Conservation (phyloP, 73 alveolate species). For the Symbiodinium natans region DNA sequence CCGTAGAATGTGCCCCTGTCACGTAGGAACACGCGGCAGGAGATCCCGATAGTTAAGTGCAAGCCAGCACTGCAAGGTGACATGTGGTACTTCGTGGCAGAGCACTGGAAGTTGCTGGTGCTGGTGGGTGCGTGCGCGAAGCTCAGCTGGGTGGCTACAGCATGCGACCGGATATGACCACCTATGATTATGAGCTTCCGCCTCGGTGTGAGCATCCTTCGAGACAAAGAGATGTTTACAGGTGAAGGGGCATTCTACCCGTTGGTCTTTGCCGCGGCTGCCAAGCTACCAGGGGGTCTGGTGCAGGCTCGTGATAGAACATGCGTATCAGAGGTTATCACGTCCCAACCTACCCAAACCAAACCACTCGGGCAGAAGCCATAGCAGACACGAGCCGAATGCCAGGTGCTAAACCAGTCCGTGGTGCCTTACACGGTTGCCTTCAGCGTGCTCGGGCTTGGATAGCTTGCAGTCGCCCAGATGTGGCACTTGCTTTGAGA, state of each 20-base stretch:
- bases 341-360: too few relatives aligned
- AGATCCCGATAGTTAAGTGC: too few relatives aligned
- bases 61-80: conserved; percentile 7
- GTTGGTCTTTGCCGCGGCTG: conserved; percentile 76
- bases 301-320: conserved; percentile 32
- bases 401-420: conserved; percentile 78
- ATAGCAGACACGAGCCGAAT: too few relatives aligned
- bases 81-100: conserved; percentile 6
- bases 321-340: too few relatives aligned
- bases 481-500: neutral
- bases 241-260: conserved; percentile 90
- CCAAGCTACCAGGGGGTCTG: conserved; percentile 82
- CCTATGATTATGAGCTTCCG: too few relatives aligned
- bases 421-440: conserved; percentile 73
- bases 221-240: too few relatives aligned
- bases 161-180: too few relatives aligned
- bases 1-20: neutral
- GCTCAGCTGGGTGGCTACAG: too few relatives aligned
- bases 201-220: too few relatives aligned
- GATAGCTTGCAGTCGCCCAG: neutral
- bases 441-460: conserved; percentile 42
- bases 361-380: too few relatives aligned
- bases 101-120: conserved; percentile 3
- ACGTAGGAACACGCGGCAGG: too few relatives aligned
- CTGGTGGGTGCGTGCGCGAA: neutral